Evolutionary conservation across 192 early-diverging fungal species (phyloP), one percentile per base, ranked within the genome.

Genomic region (Mortierella antarctica): DNA sequence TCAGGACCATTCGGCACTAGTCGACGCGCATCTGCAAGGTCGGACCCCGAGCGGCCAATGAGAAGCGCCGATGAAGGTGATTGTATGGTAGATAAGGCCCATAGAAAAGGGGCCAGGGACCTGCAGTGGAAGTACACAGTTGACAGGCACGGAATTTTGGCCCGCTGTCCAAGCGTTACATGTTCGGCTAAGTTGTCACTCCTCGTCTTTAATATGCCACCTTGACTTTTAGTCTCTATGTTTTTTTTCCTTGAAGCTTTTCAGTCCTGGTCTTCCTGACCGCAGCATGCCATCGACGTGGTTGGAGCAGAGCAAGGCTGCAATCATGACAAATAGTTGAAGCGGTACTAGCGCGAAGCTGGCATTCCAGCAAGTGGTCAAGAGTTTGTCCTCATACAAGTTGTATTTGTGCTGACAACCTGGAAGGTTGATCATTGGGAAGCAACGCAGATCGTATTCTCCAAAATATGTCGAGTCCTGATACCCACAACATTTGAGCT

Each of bases 401-500:
- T 50, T 70, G 57, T 72, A 73, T 45, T 83, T 86, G 67, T 80
- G 62, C 5, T 73, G 70, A 51, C 84, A 86, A 1, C 77, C 82
- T 21, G 84, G 84, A 50, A 86, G 50, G 18, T 62, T 49, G 1
- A 73, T 83, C 60, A 77, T 66, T n/a, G 84, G 69, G 57, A 83
- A 86, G 49, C 84, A 83, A 5, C 73, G 67, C 56, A 67, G 6
- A 46, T 77, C 82, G 65, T 86, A 86, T 0, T 62, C 71, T 10
- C 65, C 84, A 59, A 70, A 74, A 44, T 65, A 74, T 17, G 46
- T 71, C 0, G 84, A 23, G 52, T 67, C 67, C 44, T 73, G 65
- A 61, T 62, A 83, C n/a, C 84, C 84, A 74, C 84, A 86, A 53
- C 84, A 86, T 45, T 65, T 74, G 15, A 86, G 53, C 84, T 86